Evolutionary conservation across 225 moss, liverwort and hornwort genomes (phyloP).

Genomic region (Pseudoscleropodium purum): DNA sequence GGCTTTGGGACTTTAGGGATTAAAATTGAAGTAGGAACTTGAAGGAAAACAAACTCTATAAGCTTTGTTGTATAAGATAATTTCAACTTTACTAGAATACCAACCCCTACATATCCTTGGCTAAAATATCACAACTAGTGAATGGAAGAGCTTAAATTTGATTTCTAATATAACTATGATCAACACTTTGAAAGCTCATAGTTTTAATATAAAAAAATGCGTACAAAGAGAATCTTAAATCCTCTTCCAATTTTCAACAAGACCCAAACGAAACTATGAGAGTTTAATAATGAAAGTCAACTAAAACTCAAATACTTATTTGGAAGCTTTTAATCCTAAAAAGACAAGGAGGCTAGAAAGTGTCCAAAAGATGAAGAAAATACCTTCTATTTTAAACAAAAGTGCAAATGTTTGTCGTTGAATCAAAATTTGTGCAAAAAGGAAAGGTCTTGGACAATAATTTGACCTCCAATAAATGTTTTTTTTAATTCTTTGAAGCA

Average conservation of each 20-base stretch:
- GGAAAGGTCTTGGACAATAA: accelerated
- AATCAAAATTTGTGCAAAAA: background rate
- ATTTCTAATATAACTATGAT: background rate
- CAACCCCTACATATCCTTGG: background rate
- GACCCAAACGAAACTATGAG: background rate
- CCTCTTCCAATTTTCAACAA: background rate
- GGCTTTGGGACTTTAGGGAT: background rate
- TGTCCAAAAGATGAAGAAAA: accelerated
- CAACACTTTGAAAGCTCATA: background rate
- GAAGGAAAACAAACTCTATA: background rate
- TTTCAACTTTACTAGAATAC: background rate
- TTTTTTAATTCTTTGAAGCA: no score
- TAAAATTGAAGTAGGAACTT: background rate
- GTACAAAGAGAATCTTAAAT: background rate
- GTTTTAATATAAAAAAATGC: background rate
- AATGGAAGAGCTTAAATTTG: background rate
- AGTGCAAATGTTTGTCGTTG: background rate
- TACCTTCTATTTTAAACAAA: background rate
- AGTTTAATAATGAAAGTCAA: background rate
- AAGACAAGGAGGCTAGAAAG: accelerated
- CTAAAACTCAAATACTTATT: background rate
- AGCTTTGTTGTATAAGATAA: background rate
- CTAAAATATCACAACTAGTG: background rate
- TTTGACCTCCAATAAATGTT: background rate
- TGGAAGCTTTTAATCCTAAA: background rate